phyloP scores from a whole-genome alignment of 805 yeast species.

The Kuraishia molischiana region DNA sequence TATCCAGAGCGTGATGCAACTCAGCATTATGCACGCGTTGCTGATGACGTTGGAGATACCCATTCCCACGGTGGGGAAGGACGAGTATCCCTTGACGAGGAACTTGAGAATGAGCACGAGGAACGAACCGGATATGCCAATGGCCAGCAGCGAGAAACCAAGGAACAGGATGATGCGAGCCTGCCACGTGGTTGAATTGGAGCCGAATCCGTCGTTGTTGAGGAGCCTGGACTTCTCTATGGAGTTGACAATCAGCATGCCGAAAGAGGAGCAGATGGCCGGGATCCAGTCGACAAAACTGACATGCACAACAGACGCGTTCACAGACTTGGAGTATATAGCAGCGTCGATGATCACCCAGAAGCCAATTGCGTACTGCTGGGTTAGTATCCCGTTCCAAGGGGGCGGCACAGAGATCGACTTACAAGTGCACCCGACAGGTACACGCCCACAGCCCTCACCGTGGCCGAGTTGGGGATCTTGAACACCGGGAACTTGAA shows the following conservation, averaged over 20 bases:
- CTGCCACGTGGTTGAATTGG: constrained; percentile 70
- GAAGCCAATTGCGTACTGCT: constrained; percentile 68
- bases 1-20: constrained; percentile 86
- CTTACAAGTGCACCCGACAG: constrained; percentile 51
- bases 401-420: constrained; percentile 1
- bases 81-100: constrained; percentile 58
- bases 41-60: constrained; percentile 83
- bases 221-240: constrained; percentile 60
- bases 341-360: constrained; percentile 90
- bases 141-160: constrained; percentile 89
- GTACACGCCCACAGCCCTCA: constrained; percentile 69
- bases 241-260: constrained; percentile 75
- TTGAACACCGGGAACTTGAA: constrained; percentile 58
- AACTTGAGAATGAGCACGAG: constrained; percentile 83
- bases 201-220: constrained; percentile 23
- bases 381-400: constrained; percentile 1
- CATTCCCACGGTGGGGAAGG: constrained; percentile 89
- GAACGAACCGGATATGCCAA: constrained; percentile 88
- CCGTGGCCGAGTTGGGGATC: constrained; percentile 60
- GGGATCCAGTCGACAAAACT: constrained; percentile 96
- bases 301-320: constrained; percentile 81
- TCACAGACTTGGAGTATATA: constrained; percentile 71
- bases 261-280: constrained; percentile 75
- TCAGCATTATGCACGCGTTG: constrained; percentile 71
- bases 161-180: constrained; percentile 83